Evolutionary conservation across 345 rosid species (phyloP), one percentile per base, ranked within the genome.

Genomic region (Rhodamnia argentea): DNA sequence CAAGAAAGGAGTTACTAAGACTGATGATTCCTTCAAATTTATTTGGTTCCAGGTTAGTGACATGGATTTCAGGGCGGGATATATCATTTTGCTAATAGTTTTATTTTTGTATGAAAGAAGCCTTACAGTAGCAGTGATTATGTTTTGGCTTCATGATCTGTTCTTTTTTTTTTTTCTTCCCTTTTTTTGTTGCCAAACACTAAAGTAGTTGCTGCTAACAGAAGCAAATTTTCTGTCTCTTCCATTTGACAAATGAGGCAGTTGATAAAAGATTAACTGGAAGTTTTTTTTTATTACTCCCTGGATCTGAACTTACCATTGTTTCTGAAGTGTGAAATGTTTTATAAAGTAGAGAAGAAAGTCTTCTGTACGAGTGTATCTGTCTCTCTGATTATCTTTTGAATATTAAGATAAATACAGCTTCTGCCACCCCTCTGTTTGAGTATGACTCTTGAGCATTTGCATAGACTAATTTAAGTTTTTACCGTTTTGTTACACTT

Each of bases 21-120:
- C 98, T 37, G 93, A 96, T 83, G 99, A 96, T 89, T 94, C 96
- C 91, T 93, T 78, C 86, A 97, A 96, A 88, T 96, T 90, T 88
- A 90, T 86, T 86, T 95, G 99, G 98, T 92, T 92, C 88, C 88
- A 92, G 94, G 96, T 94, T 59, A 70, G 81, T 70, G 37, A 70
- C 47, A 70, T 70, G 13, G 24, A 37, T 70, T 70, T 70, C 9
- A 37, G 47, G 78, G 47, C 13, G 20, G 78, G 47, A 37, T 37
- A 18, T 70, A 70, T 70, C 78, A 37, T 70, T 32, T 70, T 18
- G 26, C 26, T 70, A 37, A 70, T 70, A 37, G 81, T 37, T 70
- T 70, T 18, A 70, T 70, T 18, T 70, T 70, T 70, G 26, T 70
- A 37, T 37, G 40, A 70, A 70, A 70, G 20, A 40, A 37, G 78